These are phyloP conservation scores for Grosmannia penicillata DNA, from an alignment of 2,329 filamentous ascomycete genomes.

Conservation along the genomic window DNA sequence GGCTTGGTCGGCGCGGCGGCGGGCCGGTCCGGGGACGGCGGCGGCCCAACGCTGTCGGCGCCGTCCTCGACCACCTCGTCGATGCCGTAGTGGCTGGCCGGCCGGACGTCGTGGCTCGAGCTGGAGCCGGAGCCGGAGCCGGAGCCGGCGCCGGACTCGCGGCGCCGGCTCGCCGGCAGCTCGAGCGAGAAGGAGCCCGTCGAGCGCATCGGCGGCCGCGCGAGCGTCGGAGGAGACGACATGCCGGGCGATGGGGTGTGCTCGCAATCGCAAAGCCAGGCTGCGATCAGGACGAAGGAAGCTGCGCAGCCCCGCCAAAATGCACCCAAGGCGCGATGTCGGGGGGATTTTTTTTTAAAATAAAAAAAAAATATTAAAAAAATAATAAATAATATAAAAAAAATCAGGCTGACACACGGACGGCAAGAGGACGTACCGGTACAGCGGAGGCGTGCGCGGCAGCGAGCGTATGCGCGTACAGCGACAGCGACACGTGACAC, in stretches of 20 bases:
- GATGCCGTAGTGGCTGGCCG: conserved; percentile 45
- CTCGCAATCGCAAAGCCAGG: too few relatives aligned
- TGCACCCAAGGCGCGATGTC: too few relatives aligned
- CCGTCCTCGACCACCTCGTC: conserved; percentile 49
- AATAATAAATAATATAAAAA: neutral
- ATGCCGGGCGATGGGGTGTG: neutral
- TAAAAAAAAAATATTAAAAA: neutral
- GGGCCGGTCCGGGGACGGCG: neutral
- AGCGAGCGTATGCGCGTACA: too few relatives aligned
- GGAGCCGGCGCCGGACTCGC: too few relatives aligned
- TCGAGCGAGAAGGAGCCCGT: conserved; percentile 20
- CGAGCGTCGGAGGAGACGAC: neutral
- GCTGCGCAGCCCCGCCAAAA: neutral
- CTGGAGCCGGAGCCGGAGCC: too few relatives aligned
- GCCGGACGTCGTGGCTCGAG: conserved; percentile 10
- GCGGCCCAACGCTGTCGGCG: conserved; percentile 19
- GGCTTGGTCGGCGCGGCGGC: conserved; percentile 10
- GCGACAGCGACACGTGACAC: too few relatives aligned
- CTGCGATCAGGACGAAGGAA: too few relatives aligned
- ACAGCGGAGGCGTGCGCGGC: too few relatives aligned
- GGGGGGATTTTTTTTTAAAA: neutral
- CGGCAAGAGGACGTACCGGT: too few relatives aligned
- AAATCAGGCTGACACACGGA: too few relatives aligned
- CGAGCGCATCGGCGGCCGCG: conserved; percentile 1
- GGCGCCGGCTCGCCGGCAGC: conserved; percentile 48